These are phyloP conservation scores for Phytophthora cactorum DNA, from an alignment of 352 stramenopile genomes.

Conservation along the genomic window DNA sequence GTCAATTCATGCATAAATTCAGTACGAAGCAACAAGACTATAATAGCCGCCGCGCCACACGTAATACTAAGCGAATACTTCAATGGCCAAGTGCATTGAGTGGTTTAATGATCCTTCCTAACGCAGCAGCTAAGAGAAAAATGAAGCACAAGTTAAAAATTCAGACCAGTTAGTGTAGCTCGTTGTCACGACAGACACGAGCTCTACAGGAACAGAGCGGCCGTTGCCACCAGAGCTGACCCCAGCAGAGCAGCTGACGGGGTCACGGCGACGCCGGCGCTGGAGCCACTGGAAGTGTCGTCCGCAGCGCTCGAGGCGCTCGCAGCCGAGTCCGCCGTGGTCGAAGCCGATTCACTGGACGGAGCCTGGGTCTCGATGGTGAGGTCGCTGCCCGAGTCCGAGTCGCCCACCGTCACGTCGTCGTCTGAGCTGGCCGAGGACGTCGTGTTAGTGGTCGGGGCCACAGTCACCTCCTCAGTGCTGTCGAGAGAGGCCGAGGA, in stretches of 20 bases:
- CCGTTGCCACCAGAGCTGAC: slow-evolving; percentile 25
- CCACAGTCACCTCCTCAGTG: slow-evolving; percentile 28
- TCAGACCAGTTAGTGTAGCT: too few species aligned
- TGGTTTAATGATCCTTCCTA: too few species aligned
- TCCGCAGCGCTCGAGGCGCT: slow-evolving; percentile 32
- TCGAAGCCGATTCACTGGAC: slow-evolving; percentile 20
- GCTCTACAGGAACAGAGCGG: slow-evolving; percentile 37
- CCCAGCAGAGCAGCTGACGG: slow-evolving; percentile 24
- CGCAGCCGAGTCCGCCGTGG: slow-evolving; percentile 21
- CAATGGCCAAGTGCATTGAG: too few species aligned
- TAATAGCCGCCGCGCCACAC: too few species aligned
- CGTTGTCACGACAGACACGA: slow-evolving; percentile 2
- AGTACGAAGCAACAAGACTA: too few species aligned
- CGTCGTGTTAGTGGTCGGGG: slow-evolving; percentile 28
- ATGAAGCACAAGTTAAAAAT: slow-evolving; percentile 18
- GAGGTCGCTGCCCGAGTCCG: slow-evolving; percentile 35
- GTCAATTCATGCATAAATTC: too few species aligned
- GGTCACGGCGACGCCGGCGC: slow-evolving; percentile 1
- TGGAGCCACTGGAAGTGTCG: slow-evolving; percentile 28
- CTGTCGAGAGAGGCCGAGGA: slow-evolving; percentile 22
- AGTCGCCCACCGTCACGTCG: slow-evolving; percentile 36
- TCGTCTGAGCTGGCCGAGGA: slow-evolving; percentile 34
- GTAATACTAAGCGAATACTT: too few species aligned
- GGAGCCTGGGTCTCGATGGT: slow-evolving; percentile 31
- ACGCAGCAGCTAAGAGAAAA: too few species aligned